These are phyloP conservation scores for Drosera capensis DNA, from an alignment of 148 eudicot species.

Conservation along the genomic window DNA sequence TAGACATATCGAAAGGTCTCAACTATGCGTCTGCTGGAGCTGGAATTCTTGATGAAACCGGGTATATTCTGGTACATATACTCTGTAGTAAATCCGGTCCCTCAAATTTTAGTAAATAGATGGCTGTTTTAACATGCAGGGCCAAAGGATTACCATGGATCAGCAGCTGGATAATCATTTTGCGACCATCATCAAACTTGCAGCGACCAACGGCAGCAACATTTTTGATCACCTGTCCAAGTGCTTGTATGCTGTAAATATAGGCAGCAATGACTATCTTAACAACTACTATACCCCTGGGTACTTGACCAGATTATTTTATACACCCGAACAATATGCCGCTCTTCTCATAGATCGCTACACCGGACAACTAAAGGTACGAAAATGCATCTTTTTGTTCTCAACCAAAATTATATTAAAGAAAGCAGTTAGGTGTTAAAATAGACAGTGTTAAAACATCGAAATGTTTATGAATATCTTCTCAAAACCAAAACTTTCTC, in stretches of 20 bases:
- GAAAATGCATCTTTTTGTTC: no score
- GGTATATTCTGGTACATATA: not conserved
- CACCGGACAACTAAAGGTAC: not conserved
- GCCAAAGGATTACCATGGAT: slow-evolving; percentile 19
- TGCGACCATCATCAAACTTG: slow-evolving; percentile 5
- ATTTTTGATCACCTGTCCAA: not conserved
- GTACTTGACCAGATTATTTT: not conserved
- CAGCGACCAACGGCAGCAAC: not conserved
- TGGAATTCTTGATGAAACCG: slow-evolving; percentile 7
- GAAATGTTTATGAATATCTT: no score
- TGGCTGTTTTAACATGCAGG: slow-evolving; percentile 13
- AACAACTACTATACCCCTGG: slow-evolving; percentile 22
- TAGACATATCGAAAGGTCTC: slow-evolving; percentile 2
- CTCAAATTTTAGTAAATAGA: no score
- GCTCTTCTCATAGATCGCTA: not conserved
- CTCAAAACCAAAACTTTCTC: no score
- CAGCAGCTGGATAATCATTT: slow-evolving; percentile 20
- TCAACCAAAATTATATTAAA: no score
- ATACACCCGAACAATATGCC: not conserved
- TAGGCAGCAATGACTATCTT: slow-evolving; percentile 49
- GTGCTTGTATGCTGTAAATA: slow-evolving; percentile 29
- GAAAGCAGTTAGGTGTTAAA: no score
- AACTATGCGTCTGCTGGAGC: slow-evolving; percentile 9
- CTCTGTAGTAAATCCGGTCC: no score
- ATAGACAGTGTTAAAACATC: no score